Conservation (phyloP, 495 filamentous ascomycete species). For the Neurospora sp. region DNA sequence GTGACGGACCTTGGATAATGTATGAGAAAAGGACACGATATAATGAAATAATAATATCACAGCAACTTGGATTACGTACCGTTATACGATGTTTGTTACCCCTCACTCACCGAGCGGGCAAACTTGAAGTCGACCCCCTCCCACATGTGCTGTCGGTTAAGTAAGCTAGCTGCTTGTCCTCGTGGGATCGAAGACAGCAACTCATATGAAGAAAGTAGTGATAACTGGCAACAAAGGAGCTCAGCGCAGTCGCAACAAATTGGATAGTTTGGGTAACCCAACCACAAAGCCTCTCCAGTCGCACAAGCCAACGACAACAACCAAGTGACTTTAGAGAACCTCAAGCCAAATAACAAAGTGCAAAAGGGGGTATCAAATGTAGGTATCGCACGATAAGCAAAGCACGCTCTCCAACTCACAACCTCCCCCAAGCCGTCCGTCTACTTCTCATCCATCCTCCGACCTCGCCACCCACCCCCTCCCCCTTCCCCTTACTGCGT, state of each 20-base stretch:
- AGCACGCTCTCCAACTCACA: background rate
- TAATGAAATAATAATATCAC: background rate
- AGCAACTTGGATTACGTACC: background rate
- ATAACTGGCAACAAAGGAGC: background rate
- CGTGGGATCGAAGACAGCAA: background rate
- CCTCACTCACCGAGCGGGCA: background rate
- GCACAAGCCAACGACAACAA: background rate
- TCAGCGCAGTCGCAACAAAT: background rate
- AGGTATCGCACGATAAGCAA: background rate
- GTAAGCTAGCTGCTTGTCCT: background rate
- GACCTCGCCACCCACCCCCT: background rate
- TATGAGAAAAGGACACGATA: background rate
- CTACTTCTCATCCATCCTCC: background rate
- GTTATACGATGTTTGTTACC: background rate
- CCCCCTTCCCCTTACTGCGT: constrained; percentile 5
- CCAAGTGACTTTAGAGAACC: background rate
- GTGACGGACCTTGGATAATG: background rate
- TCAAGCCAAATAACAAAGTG: background rate
- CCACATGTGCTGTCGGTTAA: background rate
- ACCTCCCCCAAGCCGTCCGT: background rate
- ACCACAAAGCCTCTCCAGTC: too few relatives aligned
- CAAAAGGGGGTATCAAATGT: background rate
- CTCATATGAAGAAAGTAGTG: background rate
- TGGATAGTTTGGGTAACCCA: too few relatives aligned
- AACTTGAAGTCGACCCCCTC: background rate